phyloP scores from a whole-genome alignment of 208 protist species.

The Crithidia sp. region DNA sequence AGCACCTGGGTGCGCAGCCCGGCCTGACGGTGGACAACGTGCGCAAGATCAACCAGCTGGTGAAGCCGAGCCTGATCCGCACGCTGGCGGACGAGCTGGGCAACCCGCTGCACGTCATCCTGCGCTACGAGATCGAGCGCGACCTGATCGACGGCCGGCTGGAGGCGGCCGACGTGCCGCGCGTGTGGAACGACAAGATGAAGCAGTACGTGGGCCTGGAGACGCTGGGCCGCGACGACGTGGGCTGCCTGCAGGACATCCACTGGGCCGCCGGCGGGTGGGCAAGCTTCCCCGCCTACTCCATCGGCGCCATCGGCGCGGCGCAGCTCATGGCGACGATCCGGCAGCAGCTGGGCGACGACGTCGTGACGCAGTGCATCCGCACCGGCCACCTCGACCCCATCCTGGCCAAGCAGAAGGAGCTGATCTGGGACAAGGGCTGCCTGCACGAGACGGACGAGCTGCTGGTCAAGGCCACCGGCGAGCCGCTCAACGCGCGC shows the following conservation, averaged over 20 bases:
- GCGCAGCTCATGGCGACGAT: slow-evolving; percentile 79
- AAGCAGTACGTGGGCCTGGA: slow-evolving; percentile 79
- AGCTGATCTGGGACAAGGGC: slow-evolving; percentile 60
- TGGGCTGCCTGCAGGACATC: slow-evolving; percentile 87
- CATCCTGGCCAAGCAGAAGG: slow-evolving; percentile 53
- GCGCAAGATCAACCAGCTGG: slow-evolving; percentile 24
- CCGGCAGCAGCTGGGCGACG: slow-evolving; percentile 47
- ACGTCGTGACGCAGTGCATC: slow-evolving; percentile 47
- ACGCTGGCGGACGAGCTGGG: slow-evolving; percentile 85
- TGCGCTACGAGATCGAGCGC: slow-evolving; percentile 86
- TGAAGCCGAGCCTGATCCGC: slow-evolving; percentile 71
- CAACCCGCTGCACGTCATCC: slow-evolving; percentile 85
- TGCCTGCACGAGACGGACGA: slow-evolving; percentile 62
- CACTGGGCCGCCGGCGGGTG: slow-evolving; percentile 76
- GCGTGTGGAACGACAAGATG: slow-evolving; percentile 84
- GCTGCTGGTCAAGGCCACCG: slow-evolving; percentile 67
- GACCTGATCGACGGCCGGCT: slow-evolving; percentile 75
- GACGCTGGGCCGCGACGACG: slow-evolving; percentile 69
- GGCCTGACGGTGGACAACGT: slow-evolving; percentile 32
- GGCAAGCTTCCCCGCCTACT: slow-evolving; percentile 87
- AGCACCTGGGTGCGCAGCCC: slow-evolving; percentile 55
- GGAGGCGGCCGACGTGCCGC: slow-evolving; percentile 67
- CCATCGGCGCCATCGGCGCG: slow-evolving; percentile 72
- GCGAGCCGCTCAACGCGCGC: slow-evolving; percentile 60
- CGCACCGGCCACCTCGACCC: slow-evolving; percentile 47